Evolutionary conservation across 352 stramenopile genomes (phyloP).

Genomic region (Phytophthora sojae): DNA sequence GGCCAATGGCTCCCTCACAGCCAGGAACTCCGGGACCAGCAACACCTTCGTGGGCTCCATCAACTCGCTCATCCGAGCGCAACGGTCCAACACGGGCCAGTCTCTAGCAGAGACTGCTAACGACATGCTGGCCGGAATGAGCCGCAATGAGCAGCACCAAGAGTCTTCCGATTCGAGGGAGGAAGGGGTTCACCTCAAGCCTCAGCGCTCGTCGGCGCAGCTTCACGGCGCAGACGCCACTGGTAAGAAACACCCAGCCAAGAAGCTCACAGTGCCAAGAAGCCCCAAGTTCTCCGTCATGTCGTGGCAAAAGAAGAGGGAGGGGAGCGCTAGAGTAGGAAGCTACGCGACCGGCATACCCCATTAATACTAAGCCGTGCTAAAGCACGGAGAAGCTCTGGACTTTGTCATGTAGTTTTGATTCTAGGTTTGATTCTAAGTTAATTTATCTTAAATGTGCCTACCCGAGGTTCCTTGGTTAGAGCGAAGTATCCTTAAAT

Average conservation of each 20-base stretch:
- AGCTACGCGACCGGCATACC: background rate
- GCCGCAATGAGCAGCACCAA: background rate
- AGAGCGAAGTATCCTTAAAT: too few species aligned
- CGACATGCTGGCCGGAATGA: slow-evolving; percentile 53
- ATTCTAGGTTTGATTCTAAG: too few species aligned
- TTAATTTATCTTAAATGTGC: too few species aligned
- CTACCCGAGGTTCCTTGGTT: too few species aligned
- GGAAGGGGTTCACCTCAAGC: slow-evolving; percentile 38
- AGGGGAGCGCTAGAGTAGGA: slow-evolving; percentile 19
- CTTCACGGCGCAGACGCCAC: slow-evolving; percentile 26
- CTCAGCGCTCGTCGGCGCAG: slow-evolving; percentile 47
- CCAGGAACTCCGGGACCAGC: slow-evolving; percentile 16
- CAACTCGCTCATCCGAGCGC: slow-evolving; percentile 71
- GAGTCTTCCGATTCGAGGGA: slow-evolving; percentile 18
- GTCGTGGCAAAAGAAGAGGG: slow-evolving; percentile 83
- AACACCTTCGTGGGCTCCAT: slow-evolving; percentile 66
- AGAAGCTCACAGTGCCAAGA: slow-evolving; percentile 76
- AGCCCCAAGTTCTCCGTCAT: slow-evolving; percentile 89
- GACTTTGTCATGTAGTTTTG: too few species aligned
- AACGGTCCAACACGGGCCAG: slow-evolving; percentile 53
- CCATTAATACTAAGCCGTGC: background rate
- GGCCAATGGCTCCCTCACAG: slow-evolving; percentile 17
- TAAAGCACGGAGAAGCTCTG: too few species aligned
- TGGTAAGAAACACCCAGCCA: slow-evolving; percentile 37
- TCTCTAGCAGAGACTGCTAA: slow-evolving; percentile 62